Evolutionary conservation across 1,139 yeast species (phyloP).

Genomic region (Yamadazyma kanchanaburiensis): DNA sequence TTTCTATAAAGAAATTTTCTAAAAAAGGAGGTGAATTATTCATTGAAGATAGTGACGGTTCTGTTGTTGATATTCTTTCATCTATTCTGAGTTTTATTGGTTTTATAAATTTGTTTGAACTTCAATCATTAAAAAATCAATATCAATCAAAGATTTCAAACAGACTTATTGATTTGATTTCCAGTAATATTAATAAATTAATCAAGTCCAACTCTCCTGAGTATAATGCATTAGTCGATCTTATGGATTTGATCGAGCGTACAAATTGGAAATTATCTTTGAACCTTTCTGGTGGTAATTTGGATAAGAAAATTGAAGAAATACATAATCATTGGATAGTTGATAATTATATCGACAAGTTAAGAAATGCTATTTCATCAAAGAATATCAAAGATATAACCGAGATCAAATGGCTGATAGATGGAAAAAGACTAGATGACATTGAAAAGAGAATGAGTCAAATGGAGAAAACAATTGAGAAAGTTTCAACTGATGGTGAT

Average conservation of each 20-base stretch:
- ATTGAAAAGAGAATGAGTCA: constrained; percentile 10
- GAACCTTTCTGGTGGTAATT: constrained; percentile 9
- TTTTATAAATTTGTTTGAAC: constrained; percentile 26
- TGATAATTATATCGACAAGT: constrained; percentile 23
- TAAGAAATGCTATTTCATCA: constrained; percentile 17
- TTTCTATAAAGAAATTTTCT: constrained; percentile 4
- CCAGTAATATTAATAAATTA: constrained; percentile 25
- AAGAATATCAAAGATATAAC: constrained; percentile 9
- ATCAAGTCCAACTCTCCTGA: constrained; percentile 10
- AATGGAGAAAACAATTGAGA: constrained; percentile 14
- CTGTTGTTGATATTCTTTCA: constrained; percentile 5
- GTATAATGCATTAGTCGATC: constrained; percentile 17
- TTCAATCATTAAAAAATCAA: constrained; percentile 22
- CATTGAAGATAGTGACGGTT: constrained; percentile 5
- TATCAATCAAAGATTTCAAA: constrained; percentile 30
- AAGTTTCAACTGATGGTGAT: constrained; percentile 9
- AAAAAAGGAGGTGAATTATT: constrained; percentile 2
- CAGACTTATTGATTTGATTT: constrained; percentile 25
- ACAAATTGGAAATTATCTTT: constrained; percentile 30
- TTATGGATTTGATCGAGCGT: constrained; percentile 20
- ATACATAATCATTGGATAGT: constrained; percentile 30
- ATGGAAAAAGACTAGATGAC: constrained; percentile 8
- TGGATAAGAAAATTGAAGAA: constrained; percentile 21
- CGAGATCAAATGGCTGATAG: constrained; percentile 13
- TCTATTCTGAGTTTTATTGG: constrained; percentile 26